Percentiles rank a stretch among this genome's conserved stretches.
Evolutionary conservation across 768 basidiomycete genomes (phyloP).

Genomic region (Agaricus bisporus): DNA sequence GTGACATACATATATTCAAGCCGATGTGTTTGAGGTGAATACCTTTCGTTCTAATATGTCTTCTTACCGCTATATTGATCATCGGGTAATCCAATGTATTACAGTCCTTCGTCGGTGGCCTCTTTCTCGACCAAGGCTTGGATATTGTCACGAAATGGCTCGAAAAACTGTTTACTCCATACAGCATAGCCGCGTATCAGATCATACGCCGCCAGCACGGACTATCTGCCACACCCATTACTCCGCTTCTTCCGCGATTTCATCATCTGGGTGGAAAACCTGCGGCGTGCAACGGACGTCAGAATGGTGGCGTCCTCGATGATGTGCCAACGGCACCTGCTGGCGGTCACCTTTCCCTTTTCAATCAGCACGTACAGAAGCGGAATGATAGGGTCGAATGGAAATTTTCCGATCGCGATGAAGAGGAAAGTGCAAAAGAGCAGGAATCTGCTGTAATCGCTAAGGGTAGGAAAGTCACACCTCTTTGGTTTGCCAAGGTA

Average conservation of each 20-base stretch:
- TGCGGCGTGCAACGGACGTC: not conserved
- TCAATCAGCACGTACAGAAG: slow-evolving; percentile 74
- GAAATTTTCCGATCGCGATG: slow-evolving; percentile 46
- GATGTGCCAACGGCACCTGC: slow-evolving; percentile 22
- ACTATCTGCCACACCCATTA: slow-evolving; percentile 38
- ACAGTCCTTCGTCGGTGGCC: slow-evolving; percentile 76
- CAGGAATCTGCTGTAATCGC: slow-evolving; percentile 17
- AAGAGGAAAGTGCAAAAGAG: slow-evolving; percentile 15
- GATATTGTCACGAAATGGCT: slow-evolving; percentile 54
- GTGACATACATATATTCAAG: slow-evolving; percentile 26
- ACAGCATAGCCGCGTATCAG: slow-evolving; percentile 53
- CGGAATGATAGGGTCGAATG: slow-evolving; percentile 56
- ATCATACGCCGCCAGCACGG: slow-evolving; percentile 63
- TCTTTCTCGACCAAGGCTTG: slow-evolving; percentile 68
- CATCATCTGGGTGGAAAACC: slow-evolving; percentile 5
- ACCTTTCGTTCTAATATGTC: not conserved
- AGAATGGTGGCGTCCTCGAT: not conserved
- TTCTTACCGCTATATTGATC: not conserved
- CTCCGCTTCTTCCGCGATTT: slow-evolving; percentile 1
- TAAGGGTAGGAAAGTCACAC: slow-evolving; percentile 58
- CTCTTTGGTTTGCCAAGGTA: slow-evolving; percentile 68
- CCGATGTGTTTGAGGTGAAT: slow-evolving; percentile 74
- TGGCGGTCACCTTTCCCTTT: slow-evolving; percentile 67
- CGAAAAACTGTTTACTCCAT: slow-evolving; percentile 55
- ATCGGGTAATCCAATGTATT: too few relatives aligned